Evolutionary conservation across 228 moss, liverwort and hornwort genomes (phyloP).

Genomic region (Sphagnum fallax): DNA sequence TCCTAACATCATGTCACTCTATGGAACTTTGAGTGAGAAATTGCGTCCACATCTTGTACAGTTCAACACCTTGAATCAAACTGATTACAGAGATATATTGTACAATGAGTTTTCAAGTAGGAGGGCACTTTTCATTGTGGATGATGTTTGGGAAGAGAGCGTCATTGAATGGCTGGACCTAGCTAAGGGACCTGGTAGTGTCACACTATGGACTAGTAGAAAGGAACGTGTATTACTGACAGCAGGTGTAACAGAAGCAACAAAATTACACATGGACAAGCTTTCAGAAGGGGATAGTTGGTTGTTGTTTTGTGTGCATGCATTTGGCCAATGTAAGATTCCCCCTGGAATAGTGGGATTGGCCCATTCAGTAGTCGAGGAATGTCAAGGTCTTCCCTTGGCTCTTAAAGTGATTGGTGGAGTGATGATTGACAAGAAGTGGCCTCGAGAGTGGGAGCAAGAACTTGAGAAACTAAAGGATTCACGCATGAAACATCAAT

Average conservation of each 20-base stretch:
- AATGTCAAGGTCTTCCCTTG: constrained; percentile 24
- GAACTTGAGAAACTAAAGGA: constrained; percentile 5
- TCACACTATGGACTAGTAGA: constrained; percentile 14
- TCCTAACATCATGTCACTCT: constrained; percentile 4
- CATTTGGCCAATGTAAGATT: constrained; percentile 16
- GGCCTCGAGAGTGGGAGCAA: constrained; percentile 10
- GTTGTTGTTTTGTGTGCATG: constrained; percentile 29
- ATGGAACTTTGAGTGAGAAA: not conserved
- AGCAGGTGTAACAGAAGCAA: constrained; percentile 1
- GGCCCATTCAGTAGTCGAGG: constrained; percentile 6
- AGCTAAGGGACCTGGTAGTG: constrained; percentile 7
- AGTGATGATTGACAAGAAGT: constrained; percentile 15
- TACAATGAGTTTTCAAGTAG: constrained; percentile 1
- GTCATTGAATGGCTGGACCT: constrained; percentile 15
- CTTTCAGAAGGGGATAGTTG: constrained; percentile 21
- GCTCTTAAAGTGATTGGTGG: constrained; percentile 23
- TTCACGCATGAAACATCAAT: constrained; percentile 2
- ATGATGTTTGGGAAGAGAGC: constrained; percentile 11
- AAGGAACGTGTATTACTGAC: constrained; percentile 5
- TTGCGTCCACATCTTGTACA: not conserved
- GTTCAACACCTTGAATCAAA: not conserved
- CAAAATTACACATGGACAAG: not conserved
- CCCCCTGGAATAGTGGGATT: not conserved
- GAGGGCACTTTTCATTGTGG: constrained; percentile 7
- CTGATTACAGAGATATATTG: not conserved